Base-by-base conservation (phyloP, 805 yeast genomes). In the Ogataea minuta region DNA sequence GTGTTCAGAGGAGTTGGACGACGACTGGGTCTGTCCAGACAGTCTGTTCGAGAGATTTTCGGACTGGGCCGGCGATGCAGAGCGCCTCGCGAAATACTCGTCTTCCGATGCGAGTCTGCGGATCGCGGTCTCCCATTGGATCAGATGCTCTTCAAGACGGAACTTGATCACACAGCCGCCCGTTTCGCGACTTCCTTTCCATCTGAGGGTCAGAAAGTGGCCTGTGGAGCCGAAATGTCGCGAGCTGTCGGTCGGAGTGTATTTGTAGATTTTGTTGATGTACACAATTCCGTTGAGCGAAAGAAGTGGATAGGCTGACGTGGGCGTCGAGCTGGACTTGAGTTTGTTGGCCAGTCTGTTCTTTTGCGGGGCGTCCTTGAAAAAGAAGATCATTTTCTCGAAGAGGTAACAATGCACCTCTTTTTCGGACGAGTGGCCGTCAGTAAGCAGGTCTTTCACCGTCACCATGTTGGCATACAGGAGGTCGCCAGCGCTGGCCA, bases 331-430 rank as follows among this genome's bases (percentile, higher is more conserved):
- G 8, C 76, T 63, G 49, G 77, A 75, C 58, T 77, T 76, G 42
- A 78, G 66, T 33, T 72, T 64, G 9, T 49, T 48, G 13, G 76
- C 60, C 26, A 79, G 57, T 32, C 76, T 67, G 56, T 76, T 79
- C 46, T 74, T 72, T 34, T 69, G 69, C 15, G 54, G 49, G n/a
- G 49, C 64, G 54, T 82, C 89, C 52, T 79, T 80, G 63, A 86
- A 85, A 43, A 76, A 74, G 48, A 74, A 76, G 3, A 76, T 72
- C 15, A 76, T 74, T 41, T 59, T 63, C 43, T 93, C 97, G 61
- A 93, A 91, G 14, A 93, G 70, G 54, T 88, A 93, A 14, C 95
- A 89, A 55, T 84, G 84, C 60, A 88, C 91, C 53, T 90, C 97
- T 39, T 84, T 79, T 58, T 91, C 97, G 37, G 74, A 72, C 23